phyloP scores from a whole-genome alignment of 805 yeast species.

The Pichia occidentalis region DNA sequence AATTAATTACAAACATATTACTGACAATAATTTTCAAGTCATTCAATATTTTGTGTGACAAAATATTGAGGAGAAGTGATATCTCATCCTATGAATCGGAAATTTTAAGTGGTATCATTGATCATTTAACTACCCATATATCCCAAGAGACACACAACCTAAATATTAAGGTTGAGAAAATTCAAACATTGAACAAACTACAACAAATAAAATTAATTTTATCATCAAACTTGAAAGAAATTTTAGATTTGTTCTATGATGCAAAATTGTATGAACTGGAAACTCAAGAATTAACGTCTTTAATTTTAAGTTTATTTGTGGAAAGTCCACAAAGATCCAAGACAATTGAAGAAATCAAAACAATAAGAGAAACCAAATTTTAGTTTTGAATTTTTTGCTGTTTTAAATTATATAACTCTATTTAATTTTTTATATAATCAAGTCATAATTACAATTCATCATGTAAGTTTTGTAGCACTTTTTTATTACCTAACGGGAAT shows the following conservation, averaged over 20 bases:
- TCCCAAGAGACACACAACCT: neutral
- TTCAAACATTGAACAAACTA: constrained; percentile 25
- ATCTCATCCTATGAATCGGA: constrained; percentile 31
- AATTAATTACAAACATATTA: constrained; percentile 17
- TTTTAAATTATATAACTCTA: neutral
- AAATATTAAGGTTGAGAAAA: constrained; percentile 13
- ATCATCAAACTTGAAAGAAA: constrained; percentile 35
- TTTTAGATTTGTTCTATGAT: constrained; percentile 43
- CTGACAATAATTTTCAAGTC: constrained; percentile 16
- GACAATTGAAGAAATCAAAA: constrained; percentile 40
- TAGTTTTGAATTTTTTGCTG: too few species aligned
- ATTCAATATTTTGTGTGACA: constrained; percentile 17
- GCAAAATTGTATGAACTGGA: constrained; percentile 45
- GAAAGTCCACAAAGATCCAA: constrained; percentile 40
- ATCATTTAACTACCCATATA: constrained; percentile 4
- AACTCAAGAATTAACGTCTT: constrained; percentile 38
- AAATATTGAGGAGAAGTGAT: constrained; percentile 19
- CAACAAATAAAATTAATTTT: constrained; percentile 25
- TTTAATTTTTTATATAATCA: neutral
- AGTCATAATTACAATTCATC: constrained; percentile 25
- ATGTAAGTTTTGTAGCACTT: constrained; percentile 17
- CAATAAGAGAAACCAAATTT: constrained; percentile 29
- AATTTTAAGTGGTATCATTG: constrained; percentile 15
- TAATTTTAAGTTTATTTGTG: constrained; percentile 39
- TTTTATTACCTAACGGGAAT: constrained; percentile 34